These are phyloP conservation scores for Suillus occidentalis DNA, from an alignment of 768 basidiomycete species.

Conservation along the genomic window DNA sequence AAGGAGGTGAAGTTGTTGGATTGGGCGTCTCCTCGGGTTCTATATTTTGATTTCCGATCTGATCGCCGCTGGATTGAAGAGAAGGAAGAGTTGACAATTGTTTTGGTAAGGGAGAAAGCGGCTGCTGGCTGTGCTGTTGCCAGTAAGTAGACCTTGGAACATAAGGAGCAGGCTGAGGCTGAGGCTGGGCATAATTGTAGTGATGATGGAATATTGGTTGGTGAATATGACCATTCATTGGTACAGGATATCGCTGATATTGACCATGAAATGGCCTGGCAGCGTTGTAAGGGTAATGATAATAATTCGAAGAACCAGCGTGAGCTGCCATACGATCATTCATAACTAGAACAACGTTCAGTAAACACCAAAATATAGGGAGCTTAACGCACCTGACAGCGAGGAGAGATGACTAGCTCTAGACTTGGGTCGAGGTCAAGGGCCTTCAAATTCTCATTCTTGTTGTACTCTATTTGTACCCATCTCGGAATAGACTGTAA, in stretches of 20 bases:
- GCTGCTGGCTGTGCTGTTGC: conserved; percentile 37
- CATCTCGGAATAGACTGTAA: conserved; percentile 20
- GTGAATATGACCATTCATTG: conserved; percentile 39
- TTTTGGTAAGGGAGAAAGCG: conserved; percentile 61
- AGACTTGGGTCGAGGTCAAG: conserved; percentile 4
- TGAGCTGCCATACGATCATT: not conserved
- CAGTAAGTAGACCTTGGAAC: conserved; percentile 18
- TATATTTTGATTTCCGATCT: conserved; percentile 1
- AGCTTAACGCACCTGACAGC: conserved; percentile 4
- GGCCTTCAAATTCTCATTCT: conserved; percentile 2
- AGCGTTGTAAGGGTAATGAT: conserved; percentile 7
- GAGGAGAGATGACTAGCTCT: not conserved
- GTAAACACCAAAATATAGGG: not conserved
- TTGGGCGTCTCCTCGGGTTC: conserved; percentile 22
- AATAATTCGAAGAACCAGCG: conserved; percentile 22
- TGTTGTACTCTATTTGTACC: conserved; percentile 20
- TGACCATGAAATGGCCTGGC: conserved; percentile 19
- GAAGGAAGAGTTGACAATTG: conserved; percentile 54
- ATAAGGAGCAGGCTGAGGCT: conserved; percentile 26
- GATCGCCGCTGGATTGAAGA: conserved; percentile 13
- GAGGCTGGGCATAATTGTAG: conserved; percentile 36
- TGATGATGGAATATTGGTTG: conserved; percentile 37
- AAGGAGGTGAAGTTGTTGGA: conserved; percentile 9
- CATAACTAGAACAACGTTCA: not conserved
- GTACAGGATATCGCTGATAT: conserved; percentile 41